Conservation (phyloP, 768 basidiomycete species). For the Mycena amicta region DNA sequence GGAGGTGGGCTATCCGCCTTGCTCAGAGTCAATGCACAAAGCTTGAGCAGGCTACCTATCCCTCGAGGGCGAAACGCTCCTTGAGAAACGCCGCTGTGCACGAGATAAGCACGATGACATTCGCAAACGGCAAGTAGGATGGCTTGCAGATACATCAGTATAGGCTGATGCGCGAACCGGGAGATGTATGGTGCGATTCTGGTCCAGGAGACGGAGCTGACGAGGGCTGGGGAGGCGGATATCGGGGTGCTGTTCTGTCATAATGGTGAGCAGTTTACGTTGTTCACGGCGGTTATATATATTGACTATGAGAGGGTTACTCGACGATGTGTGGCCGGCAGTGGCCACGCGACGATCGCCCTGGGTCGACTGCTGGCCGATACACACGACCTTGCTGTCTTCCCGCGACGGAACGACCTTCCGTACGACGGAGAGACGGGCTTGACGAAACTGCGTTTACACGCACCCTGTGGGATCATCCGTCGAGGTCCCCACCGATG, state of each 20-base stretch:
- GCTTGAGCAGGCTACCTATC: slow-evolving; percentile 37
- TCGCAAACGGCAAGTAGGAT: no score
- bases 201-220: slow-evolving; percentile 38
- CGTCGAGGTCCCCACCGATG: no score
- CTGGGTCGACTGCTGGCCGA: slow-evolving; percentile 43
- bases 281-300: no score
- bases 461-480: slow-evolving; percentile 43
- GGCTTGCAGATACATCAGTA: no score
- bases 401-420: slow-evolving; percentile 31
- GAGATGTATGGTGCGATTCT: slow-evolving; percentile 47
- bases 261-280: no score
- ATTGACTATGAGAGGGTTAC: slow-evolving; percentile 45
- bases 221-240: slow-evolving; percentile 35
- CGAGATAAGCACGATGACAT: slow-evolving; percentile 31
- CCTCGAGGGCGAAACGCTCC: slow-evolving; percentile 34
- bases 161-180: slow-evolving; percentile 42
- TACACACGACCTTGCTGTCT: slow-evolving; percentile 34
- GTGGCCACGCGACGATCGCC: slow-evolving; percentile 43
- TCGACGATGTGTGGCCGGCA: slow-evolving; percentile 49
- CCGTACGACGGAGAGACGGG: slow-evolving; percentile 22
- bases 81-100: slow-evolving; percentile 38
- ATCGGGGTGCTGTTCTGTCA: slow-evolving; percentile 46
- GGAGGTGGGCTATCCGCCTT: slow-evolving; percentile 28
- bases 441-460: slow-evolving; percentile 30
- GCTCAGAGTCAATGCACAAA: background rate